A percentile compares a stretch with the other conserved stretches of the same genome.
phyloP scores from a whole-genome alignment of 2,329 filamentous ascomycete genomes.

The Sphaerulina musiva region DNA sequence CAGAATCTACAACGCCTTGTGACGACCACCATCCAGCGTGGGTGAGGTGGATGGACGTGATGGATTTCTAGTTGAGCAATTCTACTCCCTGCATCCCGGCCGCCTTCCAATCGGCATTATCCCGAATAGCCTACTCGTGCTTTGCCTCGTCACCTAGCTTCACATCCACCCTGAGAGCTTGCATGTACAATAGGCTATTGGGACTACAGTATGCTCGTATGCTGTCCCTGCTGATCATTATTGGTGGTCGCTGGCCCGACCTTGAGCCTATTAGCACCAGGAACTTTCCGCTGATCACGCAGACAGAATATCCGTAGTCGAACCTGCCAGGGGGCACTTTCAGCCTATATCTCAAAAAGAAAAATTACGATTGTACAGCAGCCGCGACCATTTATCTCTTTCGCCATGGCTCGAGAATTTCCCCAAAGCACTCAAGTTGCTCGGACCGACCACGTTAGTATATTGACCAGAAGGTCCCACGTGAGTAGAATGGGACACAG shows the following conservation, averaged over 20 bases:
- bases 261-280: constrained; percentile 2
- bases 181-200: not conserved
- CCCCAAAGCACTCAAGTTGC: no score
- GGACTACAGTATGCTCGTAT: not conserved
- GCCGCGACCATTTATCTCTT: no score
- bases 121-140: no score
- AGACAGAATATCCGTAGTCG: constrained; percentile 1
- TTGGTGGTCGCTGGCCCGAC: not conserved
- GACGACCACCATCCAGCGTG: not conserved
- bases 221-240: not conserved
- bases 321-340: not conserved
- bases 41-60: not conserved
- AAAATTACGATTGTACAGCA: no score
- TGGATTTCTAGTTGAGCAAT: constrained; percentile 1
- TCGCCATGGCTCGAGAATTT: no score
- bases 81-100: not conserved
- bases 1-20: not conserved
- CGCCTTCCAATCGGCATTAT: not conserved
- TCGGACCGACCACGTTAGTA: no score
- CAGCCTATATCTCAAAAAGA: not conserved
- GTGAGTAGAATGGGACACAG: no score
- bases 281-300: not conserved
- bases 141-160: not conserved
- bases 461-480: no score
- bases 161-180: not conserved